These are phyloP conservation scores for Sporothrix luriei DNA, from an alignment of 2,329 filamentous ascomycete species.

Conservation along the genomic window DNA sequence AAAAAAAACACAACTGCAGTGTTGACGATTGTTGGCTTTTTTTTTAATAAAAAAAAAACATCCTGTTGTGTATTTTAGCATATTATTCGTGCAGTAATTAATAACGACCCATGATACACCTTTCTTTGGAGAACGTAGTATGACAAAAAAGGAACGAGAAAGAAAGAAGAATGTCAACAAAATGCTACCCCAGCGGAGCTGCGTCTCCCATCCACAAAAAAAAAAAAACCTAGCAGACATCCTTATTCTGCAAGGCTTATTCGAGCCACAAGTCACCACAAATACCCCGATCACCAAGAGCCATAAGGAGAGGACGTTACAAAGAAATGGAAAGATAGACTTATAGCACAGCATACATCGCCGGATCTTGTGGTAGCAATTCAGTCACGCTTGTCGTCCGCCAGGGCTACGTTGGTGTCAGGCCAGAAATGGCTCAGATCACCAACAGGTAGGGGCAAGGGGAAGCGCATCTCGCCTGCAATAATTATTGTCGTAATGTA, in stretches of 20 bases:
- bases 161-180: not conserved
- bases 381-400: slow-evolving; percentile 30
- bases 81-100: not conserved
- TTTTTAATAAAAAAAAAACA: no score
- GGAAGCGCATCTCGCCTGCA: slow-evolving; percentile 56
- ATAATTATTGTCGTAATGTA: slow-evolving; percentile 59
- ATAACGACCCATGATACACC: not conserved
- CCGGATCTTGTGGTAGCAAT: not conserved
- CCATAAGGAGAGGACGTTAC: not conserved
- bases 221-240: not conserved
- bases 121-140: not conserved
- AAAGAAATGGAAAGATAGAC: not conserved
- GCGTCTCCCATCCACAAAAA: not conserved
- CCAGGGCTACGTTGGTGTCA: slow-evolving; percentile 42
- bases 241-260: not conserved
- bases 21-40: slow-evolving; percentile 8
- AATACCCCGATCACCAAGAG: not conserved
- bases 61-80: not conserved
- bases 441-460: slow-evolving; percentile 52
- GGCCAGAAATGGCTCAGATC: slow-evolving; percentile 56
- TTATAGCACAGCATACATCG: not conserved
- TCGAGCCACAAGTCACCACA: not conserved
- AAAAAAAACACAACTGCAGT: not conserved
- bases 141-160: not conserved
- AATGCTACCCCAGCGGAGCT: not conserved